These are phyloP conservation scores for Tolypocladium album DNA, from an alignment of 2,329 filamentous ascomycete species.

Conservation along the genomic window DNA sequence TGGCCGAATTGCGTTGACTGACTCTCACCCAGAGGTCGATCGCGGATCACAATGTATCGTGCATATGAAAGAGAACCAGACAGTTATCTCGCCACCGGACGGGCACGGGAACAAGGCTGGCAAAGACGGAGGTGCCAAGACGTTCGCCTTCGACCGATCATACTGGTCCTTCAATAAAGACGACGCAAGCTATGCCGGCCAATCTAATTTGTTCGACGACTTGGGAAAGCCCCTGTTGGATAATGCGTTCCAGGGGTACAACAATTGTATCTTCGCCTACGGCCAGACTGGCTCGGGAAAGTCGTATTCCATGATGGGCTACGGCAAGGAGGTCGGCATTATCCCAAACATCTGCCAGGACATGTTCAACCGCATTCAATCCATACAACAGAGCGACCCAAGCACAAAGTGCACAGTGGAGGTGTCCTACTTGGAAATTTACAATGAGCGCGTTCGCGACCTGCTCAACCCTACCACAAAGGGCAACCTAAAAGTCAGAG, in stretches of 20 bases:
- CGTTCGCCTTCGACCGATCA: conserved; percentile 91
- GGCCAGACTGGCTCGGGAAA: conserved; percentile 98
- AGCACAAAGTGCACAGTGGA: conserved; percentile 85
- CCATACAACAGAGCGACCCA: conserved; percentile 60
- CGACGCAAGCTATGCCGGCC: conserved; percentile 75
- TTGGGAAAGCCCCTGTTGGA: conserved; percentile 83
- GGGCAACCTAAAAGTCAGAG: conserved; percentile 91
- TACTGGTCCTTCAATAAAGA: conserved; percentile 95
- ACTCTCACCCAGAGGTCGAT: conserved; percentile 58
- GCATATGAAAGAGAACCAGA: conserved; percentile 91
- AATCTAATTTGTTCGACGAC: conserved; percentile 81
- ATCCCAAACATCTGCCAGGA: conserved; percentile 95
- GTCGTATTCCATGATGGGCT: conserved; percentile 99
- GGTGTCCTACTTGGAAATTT: conserved; percentile 97
- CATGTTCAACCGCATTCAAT: conserved; percentile 83
- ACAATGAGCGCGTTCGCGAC: conserved; percentile 95
- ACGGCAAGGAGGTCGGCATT: conserved; percentile 89
- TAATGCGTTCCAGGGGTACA: conserved; percentile 97
- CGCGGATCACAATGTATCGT: conserved; percentile 93
- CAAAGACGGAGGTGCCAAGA: conserved; percentile 65
- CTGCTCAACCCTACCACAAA: conserved; percentile 91
- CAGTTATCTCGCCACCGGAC: conserved; percentile 66
- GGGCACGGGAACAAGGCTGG: conserved; percentile 51
- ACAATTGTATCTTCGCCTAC: conserved; percentile 99
- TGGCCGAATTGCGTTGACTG: conserved; percentile 7